Evolutionary conservation across 2,329 filamentous ascomycete species (phyloP).

Genomic region (Penicillium sp.): DNA sequence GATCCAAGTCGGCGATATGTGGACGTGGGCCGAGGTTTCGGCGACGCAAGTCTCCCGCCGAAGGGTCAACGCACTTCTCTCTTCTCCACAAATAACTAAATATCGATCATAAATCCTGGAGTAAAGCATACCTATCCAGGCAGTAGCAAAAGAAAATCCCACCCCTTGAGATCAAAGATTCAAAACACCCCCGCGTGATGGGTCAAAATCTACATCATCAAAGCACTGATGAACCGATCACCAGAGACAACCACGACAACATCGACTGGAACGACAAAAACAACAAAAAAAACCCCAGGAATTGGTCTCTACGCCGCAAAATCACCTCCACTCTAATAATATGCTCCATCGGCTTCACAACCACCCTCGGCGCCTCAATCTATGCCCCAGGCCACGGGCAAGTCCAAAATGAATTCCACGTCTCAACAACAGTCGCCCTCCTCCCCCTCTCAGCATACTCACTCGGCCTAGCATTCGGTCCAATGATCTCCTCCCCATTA

Average conservation of each 20-base stretch:
- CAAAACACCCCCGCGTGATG: not conserved
- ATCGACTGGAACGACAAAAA: not conserved
- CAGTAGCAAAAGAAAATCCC: not conserved
- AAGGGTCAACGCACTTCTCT: not conserved
- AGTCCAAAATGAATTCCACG: slow-evolving; percentile 53
- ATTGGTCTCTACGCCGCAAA: slow-evolving; percentile 21
- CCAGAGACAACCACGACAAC: not conserved
- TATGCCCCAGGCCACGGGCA: slow-evolving; percentile 52
- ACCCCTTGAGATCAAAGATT: not conserved
- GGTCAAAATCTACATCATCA: not conserved
- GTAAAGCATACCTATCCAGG: not conserved
- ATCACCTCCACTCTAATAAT: slow-evolving; percentile 14
- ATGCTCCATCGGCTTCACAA: slow-evolving; percentile 22
- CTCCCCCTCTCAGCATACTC: slow-evolving; percentile 72
- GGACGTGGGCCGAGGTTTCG: not conserved
- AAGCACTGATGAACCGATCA: not conserved
- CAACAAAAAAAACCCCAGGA: slow-evolving; percentile 16
- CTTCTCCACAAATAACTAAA: not conserved
- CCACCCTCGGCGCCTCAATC: slow-evolving; percentile 36
- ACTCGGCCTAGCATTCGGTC: slow-evolving; percentile 39
- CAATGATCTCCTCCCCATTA: slow-evolving; percentile 13
- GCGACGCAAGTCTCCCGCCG: not conserved
- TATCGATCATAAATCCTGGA: not conserved
- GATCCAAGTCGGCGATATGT: not conserved
- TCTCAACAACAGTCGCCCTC: slow-evolving; percentile 41